A percentile compares a stretch with the other conserved stretches of the same genome.
These are phyloP conservation scores for Colletotrichum tamarilloi DNA, from an alignment of 2,329 filamentous ascomycete genomes.

Conservation along the genomic window DNA sequence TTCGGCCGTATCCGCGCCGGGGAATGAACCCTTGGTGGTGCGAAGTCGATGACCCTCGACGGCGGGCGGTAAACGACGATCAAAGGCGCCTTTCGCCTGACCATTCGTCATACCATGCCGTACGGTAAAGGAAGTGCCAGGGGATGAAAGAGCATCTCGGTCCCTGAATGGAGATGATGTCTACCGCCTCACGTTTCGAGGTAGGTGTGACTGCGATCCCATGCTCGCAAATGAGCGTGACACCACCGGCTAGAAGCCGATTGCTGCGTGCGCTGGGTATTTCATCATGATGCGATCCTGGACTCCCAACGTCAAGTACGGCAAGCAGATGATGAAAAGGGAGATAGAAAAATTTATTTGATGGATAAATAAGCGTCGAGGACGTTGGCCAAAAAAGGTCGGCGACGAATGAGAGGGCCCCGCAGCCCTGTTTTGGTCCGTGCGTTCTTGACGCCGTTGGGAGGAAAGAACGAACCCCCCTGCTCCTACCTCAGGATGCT, in stretches of 20 bases:
- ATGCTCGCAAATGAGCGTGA: neutral
- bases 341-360: neutral
- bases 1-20: neutral
- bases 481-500: neutral
- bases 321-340: neutral
- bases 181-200: neutral
- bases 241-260: neutral
- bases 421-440: neutral
- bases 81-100: neutral
- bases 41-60: neutral
- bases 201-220: neutral
- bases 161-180: neutral
- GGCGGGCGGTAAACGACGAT: neutral
- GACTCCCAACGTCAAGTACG: neutral
- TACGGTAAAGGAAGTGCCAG: neutral
- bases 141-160: neutral
- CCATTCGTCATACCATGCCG: neutral
- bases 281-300: neutral
- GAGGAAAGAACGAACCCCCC: neutral
- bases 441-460: slow-evolving; percentile 1
- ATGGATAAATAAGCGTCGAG: neutral
- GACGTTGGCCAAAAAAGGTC: slow-evolving; percentile 6
- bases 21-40: neutral
- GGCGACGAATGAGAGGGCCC: slow-evolving; percentile 28
- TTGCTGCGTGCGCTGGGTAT: too few species aligned